Evolutionary conservation across 495 filamentous ascomycete species (phyloP), one percentile per base, ranked within the genome.

Genomic region (Aspergillus saccharolyticus): DNA sequence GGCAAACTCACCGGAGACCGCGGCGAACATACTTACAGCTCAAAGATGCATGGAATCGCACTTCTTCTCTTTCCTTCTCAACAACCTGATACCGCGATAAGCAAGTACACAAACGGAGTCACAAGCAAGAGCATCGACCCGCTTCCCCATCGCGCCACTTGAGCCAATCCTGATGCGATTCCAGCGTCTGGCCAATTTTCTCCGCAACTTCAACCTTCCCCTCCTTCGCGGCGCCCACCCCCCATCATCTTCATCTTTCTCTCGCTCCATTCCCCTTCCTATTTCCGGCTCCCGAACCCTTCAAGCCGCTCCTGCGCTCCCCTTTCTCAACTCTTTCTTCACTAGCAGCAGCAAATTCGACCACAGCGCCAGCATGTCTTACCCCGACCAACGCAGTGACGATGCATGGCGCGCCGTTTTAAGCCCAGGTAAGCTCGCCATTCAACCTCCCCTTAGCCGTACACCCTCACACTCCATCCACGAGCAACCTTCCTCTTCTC

Each of bases 401-500:
- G 84, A 89, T 22, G 89, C 97, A 75, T 98, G 94, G 94, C 87
- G 85, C 58, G 87, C 93, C 12, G 80, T 95, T 30, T 74, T 98
- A 28, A 88, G 69, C 58, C 85, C 82, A 62, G 90, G 90, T 92
- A 62, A 5, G 57, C 64, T 25, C n/a, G 42, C 19, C 17, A 17
- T 18, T 42, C 43, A 20, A 44, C 16, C 28, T 45, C 16, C 19
- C 17, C 33, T n/a, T n/a, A n/a, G n/a, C n/a, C n/a, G n/a, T n/a
- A n/a, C n/a, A n/a, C n/a, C n/a, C n/a, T n/a, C n/a, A n/a, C n/a
- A n/a, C n/a, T n/a, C n/a, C n/a, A n/a, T n/a, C n/a, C n/a, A n/a
- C n/a, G n/a, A n/a, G n/a, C n/a, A n/a, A n/a, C n/a, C n/a, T n/a
- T n/a, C n/a, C n/a, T n/a, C n/a, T n/a, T n/a, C n/a, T n/a, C n/a